A percentile compares a stretch with the other conserved stretches of the same genome.
phyloP scores from a whole-genome alignment of 768 basidiomycete genomes.

The Bullera alba region DNA sequence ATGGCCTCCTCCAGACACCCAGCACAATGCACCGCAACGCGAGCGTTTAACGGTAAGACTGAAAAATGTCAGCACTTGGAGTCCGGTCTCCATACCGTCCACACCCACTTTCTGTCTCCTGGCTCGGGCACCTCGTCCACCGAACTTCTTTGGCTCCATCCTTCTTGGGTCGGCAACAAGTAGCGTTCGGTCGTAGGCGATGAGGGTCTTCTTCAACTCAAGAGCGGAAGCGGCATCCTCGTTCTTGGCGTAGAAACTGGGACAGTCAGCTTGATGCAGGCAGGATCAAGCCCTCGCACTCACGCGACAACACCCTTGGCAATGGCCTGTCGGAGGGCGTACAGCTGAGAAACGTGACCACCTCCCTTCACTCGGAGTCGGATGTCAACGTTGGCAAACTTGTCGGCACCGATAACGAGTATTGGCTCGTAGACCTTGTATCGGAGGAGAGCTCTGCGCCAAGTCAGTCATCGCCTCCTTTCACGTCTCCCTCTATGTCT shows the following conservation, averaged over 20 bases:
- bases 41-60: conserved; percentile 51
- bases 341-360: conserved; percentile 98
- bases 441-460: conserved; percentile 60
- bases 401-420: conserved; percentile 84
- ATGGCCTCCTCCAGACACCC: neutral
- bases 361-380: conserved; percentile 97
- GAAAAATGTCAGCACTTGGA: conserved; percentile 2
- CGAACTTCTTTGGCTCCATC: conserved; percentile 99
- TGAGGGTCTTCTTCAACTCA: conserved; percentile 96
- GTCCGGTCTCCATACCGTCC: neutral
- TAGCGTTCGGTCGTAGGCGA: conserved; percentile 75
- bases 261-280: conserved; percentile 5
- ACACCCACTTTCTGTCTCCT: conserved; percentile 78
- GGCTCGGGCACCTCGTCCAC: conserved; percentile 95
- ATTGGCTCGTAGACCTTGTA: conserved; percentile 98
- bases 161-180: conserved; percentile 58
- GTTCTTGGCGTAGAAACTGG: conserved; percentile 80
- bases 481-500: neutral
- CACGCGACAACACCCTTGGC: conserved; percentile 96
- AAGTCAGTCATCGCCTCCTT: neutral
- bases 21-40: neutral
- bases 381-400: conserved; percentile 82
- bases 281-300: conserved; percentile 14
- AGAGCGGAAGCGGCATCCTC: conserved; percentile 93
- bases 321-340: conserved; percentile 98